Evolutionary conservation across 768 basidiomycete genomes (phyloP).

Genomic region (Tulasnella sp.): DNA sequence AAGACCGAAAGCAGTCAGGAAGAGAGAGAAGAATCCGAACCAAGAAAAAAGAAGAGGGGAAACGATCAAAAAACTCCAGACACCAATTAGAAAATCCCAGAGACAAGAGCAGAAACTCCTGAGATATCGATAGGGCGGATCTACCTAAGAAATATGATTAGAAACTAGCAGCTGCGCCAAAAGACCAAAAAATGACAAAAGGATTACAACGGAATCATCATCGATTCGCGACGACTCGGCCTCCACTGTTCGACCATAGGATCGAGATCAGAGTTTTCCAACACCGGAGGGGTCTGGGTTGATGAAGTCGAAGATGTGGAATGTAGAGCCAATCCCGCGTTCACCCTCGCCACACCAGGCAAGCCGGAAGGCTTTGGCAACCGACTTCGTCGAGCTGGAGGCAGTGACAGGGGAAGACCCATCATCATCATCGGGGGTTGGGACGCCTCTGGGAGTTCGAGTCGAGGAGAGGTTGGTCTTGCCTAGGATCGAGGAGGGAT

Average conservation of each 20-base stretch:
- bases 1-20: too few relatives aligned
- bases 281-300: not conserved
- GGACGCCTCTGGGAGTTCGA: not conserved
- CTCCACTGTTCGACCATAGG: not conserved
- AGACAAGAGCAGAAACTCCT: not conserved
- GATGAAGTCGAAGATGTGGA: not conserved
- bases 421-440: not conserved
- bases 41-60: too few relatives aligned
- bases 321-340: not conserved
- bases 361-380: not conserved
- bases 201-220: not conserved
- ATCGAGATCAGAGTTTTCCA: not conserved
- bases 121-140: not conserved
- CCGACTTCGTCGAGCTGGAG: conserved; percentile 1
- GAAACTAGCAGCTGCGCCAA: not conserved
- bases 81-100: too few relatives aligned
- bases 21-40: too few relatives aligned
- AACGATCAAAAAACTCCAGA: too few relatives aligned
- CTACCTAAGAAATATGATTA: not conserved
- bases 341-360: not conserved
- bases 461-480: not conserved
- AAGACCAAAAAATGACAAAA: not conserved
- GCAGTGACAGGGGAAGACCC: not conserved
- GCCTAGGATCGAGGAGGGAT: conserved; percentile 4
- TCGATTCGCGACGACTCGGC: not conserved